phyloP scores from a whole-genome alignment of 345 rosid genomes.

The Ceriops decandra region DNA sequence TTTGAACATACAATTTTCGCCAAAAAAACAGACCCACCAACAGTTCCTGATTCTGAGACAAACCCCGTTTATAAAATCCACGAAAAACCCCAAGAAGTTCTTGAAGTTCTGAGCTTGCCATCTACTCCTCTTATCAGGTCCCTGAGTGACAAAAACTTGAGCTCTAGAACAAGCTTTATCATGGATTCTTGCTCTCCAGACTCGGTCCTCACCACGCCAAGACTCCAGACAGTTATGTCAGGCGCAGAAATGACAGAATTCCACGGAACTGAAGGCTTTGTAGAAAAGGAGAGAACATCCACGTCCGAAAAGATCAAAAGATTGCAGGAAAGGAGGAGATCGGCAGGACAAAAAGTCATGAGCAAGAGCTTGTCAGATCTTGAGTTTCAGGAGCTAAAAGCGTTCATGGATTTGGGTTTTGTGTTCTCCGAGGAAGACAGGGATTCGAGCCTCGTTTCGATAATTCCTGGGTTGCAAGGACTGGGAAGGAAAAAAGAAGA shows the following conservation, averaged over 20 bases:
- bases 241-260: conserved; percentile 35
- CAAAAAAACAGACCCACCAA: conserved; percentile 7
- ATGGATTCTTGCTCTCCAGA: conserved; percentile 37
- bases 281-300: conserved; percentile 11
- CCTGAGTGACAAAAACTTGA: conserved; percentile 44
- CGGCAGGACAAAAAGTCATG: conserved; percentile 10
- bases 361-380: conserved; percentile 66
- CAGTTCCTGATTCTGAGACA: conserved; percentile 3
- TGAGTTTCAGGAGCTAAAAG: conserved; percentile 78
- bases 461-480: conserved; percentile 71
- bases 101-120: conserved; percentile 23
- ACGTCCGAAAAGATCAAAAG: background rate
- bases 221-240: conserved; percentile 34
- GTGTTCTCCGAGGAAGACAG: conserved; percentile 76
- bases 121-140: conserved; percentile 38
- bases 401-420: conserved; percentile 88
- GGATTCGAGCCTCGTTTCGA: conserved; percentile 60
- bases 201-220: conserved; percentile 41
- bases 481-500: conserved; percentile 39
- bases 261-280: background rate
- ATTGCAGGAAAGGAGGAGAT: conserved; percentile 3
- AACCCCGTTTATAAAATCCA: conserved; percentile 24
- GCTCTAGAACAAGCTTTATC: conserved; percentile 29
- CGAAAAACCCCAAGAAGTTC: conserved; percentile 7
- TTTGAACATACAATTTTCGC: conserved; percentile 34